phyloP scores from a whole-genome alignment of 805 yeast species.

The Wickerhamiella azymoides region DNA sequence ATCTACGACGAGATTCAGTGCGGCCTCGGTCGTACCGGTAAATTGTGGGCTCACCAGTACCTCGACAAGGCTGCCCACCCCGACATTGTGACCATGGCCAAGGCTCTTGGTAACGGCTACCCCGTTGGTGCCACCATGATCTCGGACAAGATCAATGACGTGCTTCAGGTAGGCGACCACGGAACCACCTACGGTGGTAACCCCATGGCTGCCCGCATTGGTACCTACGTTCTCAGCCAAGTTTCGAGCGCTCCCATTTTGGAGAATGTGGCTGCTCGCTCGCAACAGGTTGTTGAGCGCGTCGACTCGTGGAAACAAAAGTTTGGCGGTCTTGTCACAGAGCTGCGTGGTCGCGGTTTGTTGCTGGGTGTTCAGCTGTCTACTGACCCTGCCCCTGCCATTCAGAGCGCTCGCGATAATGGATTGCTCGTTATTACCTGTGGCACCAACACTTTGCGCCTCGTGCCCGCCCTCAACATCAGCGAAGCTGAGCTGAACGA shows the following conservation, averaged over 20 bases:
- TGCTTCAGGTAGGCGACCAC: slow-evolving; percentile 80
- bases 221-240: slow-evolving; percentile 56
- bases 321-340: slow-evolving; percentile 47
- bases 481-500: slow-evolving; percentile 50
- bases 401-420: slow-evolving; percentile 54
- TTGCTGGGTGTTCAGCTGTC: slow-evolving; percentile 70
- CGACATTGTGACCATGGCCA: slow-evolving; percentile 86
- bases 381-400: slow-evolving; percentile 47
- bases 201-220: slow-evolving; percentile 79
- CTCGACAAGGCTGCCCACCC: slow-evolving; percentile 77
- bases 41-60: slow-evolving; percentile 79
- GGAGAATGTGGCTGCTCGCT: slow-evolving; percentile 43
- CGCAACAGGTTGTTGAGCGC: slow-evolving; percentile 40
- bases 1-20: slow-evolving; percentile 95
- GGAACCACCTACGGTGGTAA: slow-evolving; percentile 98
- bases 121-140: slow-evolving; percentile 93
- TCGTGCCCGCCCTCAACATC: slow-evolving; percentile 86
- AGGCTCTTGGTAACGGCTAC: slow-evolving; percentile 92
- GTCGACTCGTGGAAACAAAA: slow-evolving; percentile 32
- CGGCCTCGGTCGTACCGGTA: slow-evolving; percentile 88
- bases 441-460: slow-evolving; percentile 78
- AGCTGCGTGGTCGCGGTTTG: slow-evolving; percentile 79
- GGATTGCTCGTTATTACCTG: slow-evolving; percentile 83
- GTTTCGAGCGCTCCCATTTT: slow-evolving; percentile 51
- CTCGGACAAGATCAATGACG: slow-evolving; percentile 59